Conservation (phyloP, 2,329 filamentous ascomycete genomes). For the Colletotrichum kahawae region DNA sequence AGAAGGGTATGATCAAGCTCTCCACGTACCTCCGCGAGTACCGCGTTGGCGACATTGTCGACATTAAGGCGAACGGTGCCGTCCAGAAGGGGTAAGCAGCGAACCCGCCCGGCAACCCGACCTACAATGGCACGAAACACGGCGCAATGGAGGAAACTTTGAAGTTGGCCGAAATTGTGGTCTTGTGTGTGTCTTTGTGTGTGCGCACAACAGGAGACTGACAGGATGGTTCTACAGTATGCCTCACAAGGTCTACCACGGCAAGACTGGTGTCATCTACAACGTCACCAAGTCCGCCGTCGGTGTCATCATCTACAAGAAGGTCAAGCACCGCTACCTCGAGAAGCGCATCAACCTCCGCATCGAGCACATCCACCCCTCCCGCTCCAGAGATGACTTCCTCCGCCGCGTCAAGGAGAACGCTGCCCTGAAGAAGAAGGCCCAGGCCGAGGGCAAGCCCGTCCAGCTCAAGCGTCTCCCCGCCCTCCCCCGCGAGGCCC, state of each 20-base stretch:
- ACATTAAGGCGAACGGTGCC: constrained; percentile 98
- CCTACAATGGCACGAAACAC: neutral
- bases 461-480: constrained; percentile 94
- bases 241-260: constrained; percentile 99
- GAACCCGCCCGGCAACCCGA: constrained; percentile 12
- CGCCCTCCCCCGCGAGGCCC: constrained; percentile 77
- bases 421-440: constrained; percentile 89
- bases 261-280: constrained; percentile 98
- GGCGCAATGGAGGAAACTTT: neutral
- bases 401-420: constrained; percentile 95
- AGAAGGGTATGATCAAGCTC: constrained; percentile 92
- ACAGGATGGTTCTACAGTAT: constrained; percentile 65
- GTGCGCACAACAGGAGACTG: constrained; percentile 24
- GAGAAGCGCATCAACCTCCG: constrained; percentile 99
- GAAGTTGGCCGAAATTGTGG: neutral
- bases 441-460: constrained; percentile 86
- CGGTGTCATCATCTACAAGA: constrained; percentile 99
- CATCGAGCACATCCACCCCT: constrained; percentile 94
- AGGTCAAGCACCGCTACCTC: constrained; percentile 98
- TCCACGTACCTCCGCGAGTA: constrained; percentile 95
- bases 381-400: constrained; percentile 96
- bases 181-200: neutral
- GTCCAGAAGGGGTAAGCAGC: constrained; percentile 89
- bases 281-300: constrained; percentile 99
- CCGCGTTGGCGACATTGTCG: constrained; percentile 98